Conservation (phyloP, 768 basidiomycete genomes). For the Leccinum truebloodii region DNA sequence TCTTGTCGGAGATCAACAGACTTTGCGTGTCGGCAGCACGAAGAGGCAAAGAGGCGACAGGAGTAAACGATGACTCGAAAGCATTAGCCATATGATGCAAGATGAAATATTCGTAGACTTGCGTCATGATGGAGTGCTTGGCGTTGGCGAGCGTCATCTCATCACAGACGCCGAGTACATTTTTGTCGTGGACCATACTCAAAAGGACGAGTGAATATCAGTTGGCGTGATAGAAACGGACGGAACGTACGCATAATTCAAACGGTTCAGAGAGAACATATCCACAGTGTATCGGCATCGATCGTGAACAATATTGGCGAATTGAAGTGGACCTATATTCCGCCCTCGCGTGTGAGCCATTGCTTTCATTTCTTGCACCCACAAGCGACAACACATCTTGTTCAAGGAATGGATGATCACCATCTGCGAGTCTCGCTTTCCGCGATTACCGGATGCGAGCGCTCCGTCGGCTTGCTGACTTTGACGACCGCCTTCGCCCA, state of each 20-base stretch:
- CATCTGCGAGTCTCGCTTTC: constrained; percentile 98
- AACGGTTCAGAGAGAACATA: constrained; percentile 81
- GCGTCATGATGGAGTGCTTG: constrained; percentile 75
- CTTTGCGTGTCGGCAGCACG: constrained; percentile 94
- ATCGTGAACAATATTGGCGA: constrained; percentile 88
- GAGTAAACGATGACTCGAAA: constrained; percentile 94
- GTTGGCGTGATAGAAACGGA: background rate
- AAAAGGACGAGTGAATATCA: background rate
- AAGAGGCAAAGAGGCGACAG: constrained; percentile 97
- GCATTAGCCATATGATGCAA: constrained; percentile 99
- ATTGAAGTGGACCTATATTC: constrained; percentile 86
- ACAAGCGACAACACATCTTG: constrained; percentile 32
- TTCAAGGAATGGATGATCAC: constrained; percentile 88
- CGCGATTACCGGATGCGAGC: constrained; percentile 90
- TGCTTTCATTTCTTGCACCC: background rate
- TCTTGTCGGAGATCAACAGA: constrained; percentile 88
- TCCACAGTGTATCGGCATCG: constrained; percentile 96
- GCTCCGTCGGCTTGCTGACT: constrained; percentile 93
- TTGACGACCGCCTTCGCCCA: constrained; percentile 89
- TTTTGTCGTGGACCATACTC: constrained; percentile 97
- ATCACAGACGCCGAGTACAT: constrained; percentile 91
- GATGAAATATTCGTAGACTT: constrained; percentile 99
- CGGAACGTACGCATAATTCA: constrained; percentile 77
- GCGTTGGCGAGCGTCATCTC: constrained; percentile 92
- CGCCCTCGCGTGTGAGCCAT: background rate